Base-by-base conservation (phyloP, 192 early-diverging fungal species). In the Coemansia sp. region DNA sequence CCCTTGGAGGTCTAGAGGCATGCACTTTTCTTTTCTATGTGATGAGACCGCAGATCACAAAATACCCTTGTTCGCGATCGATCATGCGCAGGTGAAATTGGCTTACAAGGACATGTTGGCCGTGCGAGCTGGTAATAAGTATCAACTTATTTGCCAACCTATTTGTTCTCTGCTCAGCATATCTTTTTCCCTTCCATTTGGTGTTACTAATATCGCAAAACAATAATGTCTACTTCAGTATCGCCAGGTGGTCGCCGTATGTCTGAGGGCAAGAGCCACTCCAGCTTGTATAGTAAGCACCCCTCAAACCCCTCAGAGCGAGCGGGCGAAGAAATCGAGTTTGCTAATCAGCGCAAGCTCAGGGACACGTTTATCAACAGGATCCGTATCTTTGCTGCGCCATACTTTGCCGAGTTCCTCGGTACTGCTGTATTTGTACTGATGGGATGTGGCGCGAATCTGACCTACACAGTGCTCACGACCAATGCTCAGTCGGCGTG, bases 401-500 rank as follows among this genome's bases (percentile, higher is more conserved):
- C 83, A 5, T 85, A 85, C 55, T 75, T 81, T 70, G 83, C 83
- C 32, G 83, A 85, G 70, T 85, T 85, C 29, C 50, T 80, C 17
- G 83, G 83, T 23, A 85, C 83, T 5, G 74, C 64, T 3, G 73
- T 85, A 2, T 81, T 85, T 67, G 75, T 80, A 44, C 57, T 85
- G 19, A 70, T 85, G 60, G 83, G 83, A 0, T 80, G 75, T n/a
- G 75, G 83, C 17, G 62, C 72, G 12, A 81, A 81, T 31, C 69
- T 78, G 19, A 80, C 83, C 36, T 77, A 79, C 63, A 74, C 58
- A 1, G 74, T 80, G 8, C 29, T 77, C 4, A 79, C 77, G 0
- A 63, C 73, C 50, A 84, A 80, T 64, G 78, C 82, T 5, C 69
- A 77, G 42, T 76, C 85, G 5, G 85, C 86, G 1, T 88, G 84